Base-by-base conservation (phyloP, 2,329 filamentous ascomycete species). In the Aspergillus calidoustus region DNA sequence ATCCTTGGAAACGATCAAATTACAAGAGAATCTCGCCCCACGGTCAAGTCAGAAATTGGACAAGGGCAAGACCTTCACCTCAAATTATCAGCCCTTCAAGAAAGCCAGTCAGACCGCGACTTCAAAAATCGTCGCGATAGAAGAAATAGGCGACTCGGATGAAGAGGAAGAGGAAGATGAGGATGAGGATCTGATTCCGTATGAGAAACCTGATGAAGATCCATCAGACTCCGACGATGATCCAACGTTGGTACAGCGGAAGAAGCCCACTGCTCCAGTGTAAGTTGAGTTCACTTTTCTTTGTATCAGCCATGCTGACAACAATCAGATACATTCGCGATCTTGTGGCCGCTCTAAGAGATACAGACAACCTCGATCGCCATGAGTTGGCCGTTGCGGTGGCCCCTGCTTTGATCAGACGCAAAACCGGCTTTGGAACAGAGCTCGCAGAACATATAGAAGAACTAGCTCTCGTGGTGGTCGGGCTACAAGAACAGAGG, bases 211-310 rank as follows among this genome's bases (percentile, higher is more conserved):
- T 0, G 91, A 92, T 70, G 93, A 91, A 1, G 95, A 99, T 68
- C 85, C 88, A 0, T 92, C 96, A 72, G 95, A 99, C 72, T 94
- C 92, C 0, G 93, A 97, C 60, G 93, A 97, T 43, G 96, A 99
- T 69, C 89, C 95, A 5, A 96, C 93, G 0, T 81, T 97, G 19
- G 85, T 98, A 52, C 89, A 91, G 60, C 86, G 93, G 15, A 89
- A 95, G 76, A 97, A 95, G 69, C 86, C 90, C 23, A 90, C 86
- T 61, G 86, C 92, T 0, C 95, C 95, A 1, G 93, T 99, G 72
- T 84, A 78, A 73, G 80, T 78, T 48, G 66, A 34, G 56, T 41
- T 17, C 1, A 31, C 15, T 38, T 6, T 11, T 41, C 0, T 2
- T 19, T 15, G 49, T 17, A n/a, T 3, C 11, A 7, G 15, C 43